phyloP scores from a whole-genome alignment of 225 moss, liverwort and hornwort species.

The Thuidium tamariscinum region DNA sequence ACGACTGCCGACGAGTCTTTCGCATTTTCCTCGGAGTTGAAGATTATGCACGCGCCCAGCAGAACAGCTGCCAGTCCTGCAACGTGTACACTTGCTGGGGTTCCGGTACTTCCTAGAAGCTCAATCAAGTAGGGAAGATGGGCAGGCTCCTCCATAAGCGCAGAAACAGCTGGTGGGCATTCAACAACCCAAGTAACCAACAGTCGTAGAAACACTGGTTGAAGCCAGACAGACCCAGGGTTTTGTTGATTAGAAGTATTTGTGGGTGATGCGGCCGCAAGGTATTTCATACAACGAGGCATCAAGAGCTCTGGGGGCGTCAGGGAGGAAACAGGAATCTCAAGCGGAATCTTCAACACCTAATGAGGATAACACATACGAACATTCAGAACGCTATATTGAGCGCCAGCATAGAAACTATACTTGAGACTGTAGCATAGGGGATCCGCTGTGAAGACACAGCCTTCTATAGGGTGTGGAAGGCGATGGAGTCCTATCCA shows the following conservation, averaged over 20 bases:
- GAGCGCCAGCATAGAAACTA: background rate
- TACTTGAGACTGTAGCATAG: background rate
- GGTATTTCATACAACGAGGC: slow-evolving; percentile 92
- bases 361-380: slow-evolving; percentile 5
- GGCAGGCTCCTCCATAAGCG: slow-evolving; percentile 72
- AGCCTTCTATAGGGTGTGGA: background rate
- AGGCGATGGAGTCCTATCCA: background rate
- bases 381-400: background rate
- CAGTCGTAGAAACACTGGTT: slow-evolving; percentile 81
- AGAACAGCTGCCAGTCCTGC: slow-evolving; percentile 92
- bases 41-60: slow-evolving; percentile 81
- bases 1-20: slow-evolving; percentile 68
- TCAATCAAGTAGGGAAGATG: slow-evolving; percentile 91
- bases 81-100: slow-evolving; percentile 86
- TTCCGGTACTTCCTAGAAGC: slow-evolving; percentile 58
- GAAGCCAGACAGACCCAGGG: slow-evolving; percentile 76
- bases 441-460: background rate
- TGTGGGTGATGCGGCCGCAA: slow-evolving; percentile 73
- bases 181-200: slow-evolving; percentile 96
- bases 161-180: slow-evolving; percentile 78
- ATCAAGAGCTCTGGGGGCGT: slow-evolving; percentile 76
- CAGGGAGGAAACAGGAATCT: slow-evolving; percentile 66
- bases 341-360: slow-evolving; percentile 88
- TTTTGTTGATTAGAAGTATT: slow-evolving; percentile 35
- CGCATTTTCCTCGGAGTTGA: slow-evolving; percentile 48